Conservation (phyloP, 2,329 filamentous ascomycete genomes). For the Colletotrichum destructivum region DNA sequence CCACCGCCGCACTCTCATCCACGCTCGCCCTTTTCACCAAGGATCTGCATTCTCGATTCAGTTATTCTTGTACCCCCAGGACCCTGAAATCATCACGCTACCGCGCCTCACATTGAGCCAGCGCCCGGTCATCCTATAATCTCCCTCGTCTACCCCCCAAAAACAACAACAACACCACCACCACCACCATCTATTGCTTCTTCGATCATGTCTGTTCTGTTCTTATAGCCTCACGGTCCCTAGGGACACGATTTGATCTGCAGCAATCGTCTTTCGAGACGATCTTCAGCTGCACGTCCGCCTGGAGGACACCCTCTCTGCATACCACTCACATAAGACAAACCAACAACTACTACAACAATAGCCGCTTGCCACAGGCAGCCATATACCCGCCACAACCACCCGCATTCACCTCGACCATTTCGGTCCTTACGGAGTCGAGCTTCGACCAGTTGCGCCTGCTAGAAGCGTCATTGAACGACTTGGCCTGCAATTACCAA, state of each 20-base stretch:
- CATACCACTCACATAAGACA: constrained; percentile 21
- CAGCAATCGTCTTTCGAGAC: constrained; percentile 37
- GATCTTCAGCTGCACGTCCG: constrained; percentile 35
- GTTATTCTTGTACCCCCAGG: constrained; percentile 40
- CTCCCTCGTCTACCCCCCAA: constrained; percentile 29
- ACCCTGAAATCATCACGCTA: constrained; percentile 39
- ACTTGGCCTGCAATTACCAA: constrained; percentile 34
- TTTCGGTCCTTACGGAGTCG: constrained; percentile 26
- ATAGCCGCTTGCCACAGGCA: constrained; percentile 22
- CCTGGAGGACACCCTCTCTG: constrained; percentile 31
- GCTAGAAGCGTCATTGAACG: constrained; percentile 41
- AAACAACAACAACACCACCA: constrained; percentile 12
- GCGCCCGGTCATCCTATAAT: constrained; percentile 44
- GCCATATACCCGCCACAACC: background rate
- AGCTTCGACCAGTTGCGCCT: constrained; percentile 35
- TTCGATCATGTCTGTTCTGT: constrained; percentile 47
- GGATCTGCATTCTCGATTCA: constrained; percentile 36
- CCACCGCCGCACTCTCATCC: constrained; percentile 14
- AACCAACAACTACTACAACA: constrained; percentile 2
- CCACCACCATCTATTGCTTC: constrained; percentile 21
- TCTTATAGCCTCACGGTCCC: constrained; percentile 60
- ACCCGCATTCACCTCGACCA: background rate
- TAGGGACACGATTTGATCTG: constrained; percentile 57
- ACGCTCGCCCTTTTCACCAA: constrained; percentile 24
- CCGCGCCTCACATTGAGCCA: constrained; percentile 38